Base-by-base conservation (phyloP, 2,329 filamentous ascomycete species). In the Ilyonectria robusta region DNA sequence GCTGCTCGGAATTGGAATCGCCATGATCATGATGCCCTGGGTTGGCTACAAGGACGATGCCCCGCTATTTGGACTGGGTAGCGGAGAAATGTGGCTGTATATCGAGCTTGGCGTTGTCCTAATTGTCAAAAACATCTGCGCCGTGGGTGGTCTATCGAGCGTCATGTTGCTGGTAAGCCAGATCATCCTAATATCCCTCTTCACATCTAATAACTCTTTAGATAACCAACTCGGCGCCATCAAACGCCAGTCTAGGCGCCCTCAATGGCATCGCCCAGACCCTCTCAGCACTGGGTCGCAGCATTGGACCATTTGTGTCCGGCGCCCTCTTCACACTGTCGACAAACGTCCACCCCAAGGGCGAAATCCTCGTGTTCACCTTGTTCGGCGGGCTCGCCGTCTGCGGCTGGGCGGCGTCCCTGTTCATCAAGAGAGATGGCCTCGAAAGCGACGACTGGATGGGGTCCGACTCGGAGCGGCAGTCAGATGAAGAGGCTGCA, bases 181-280 rank as follows among this genome's bases (percentile, higher is more conserved):
- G 5, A 51, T 29, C 17, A 10, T 13, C 6, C 6, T 5, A 4
- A 1, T 21, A 3, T 10, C 13, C n/a, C 21, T 21, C 13, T 19
- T 6, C 17, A 1, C 10, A 15, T 3, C 26, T 13, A 13, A 3
- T 68, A 73, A 42, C 74, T 56, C 3, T 44, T 0, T 21, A 95
- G 93, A 95, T 99, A 72, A 98, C 94, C 42, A 99, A 99, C 75
- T 97, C 93, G 1, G 94, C 94, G 0, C 93, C 94, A 0, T 94
- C 95, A 8, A 89, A 95, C 79, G 91, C 92, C 6, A 94, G 93
- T 0, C 87, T 99, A 0, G 96, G 96, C 3, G 94, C 94, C 0
- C 86, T 99, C 29, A 98, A 99, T 76, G 96, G 96, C 10, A 88
- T 98, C 35, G 96, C 96, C 0, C 96, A 99, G 80, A 97, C 94